Evolutionary conservation across 805 yeast species (phyloP), one percentile per base, ranked within the genome.

Genomic region (Myxozyma lipomycoides): DNA sequence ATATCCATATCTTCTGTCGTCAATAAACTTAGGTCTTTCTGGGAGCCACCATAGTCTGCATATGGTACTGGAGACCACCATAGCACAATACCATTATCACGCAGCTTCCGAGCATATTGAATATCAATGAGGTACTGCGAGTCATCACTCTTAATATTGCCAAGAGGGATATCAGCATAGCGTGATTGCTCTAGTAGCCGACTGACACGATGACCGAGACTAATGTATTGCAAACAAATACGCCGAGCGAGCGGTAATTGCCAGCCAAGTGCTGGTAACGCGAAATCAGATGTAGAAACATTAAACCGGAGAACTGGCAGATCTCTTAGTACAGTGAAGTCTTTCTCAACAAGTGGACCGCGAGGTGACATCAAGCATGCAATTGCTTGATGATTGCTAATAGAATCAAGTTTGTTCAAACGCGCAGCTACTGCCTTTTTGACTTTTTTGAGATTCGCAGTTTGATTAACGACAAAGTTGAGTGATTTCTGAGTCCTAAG

Each of bases 61-160:
- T 77, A 67, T 0, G 91, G 85, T 17, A 75, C 74, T 2, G 82
- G 78, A 0, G 95, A 86, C 98, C 98, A 93, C 98, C 98, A 93
- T 26, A 95, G 70, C 4, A 91, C 83, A 37, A 86, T 78, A 52
- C 81, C 79, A 43, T 79, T 78, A 42, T 79, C 75, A 18, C 72
- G 72, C 49, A 93, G 73, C 45, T 82, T 74, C 61, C 98, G 74
- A 0, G 98, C 95, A 66, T 87, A 93, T 48, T 82, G 82, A 38
- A 91, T 76, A 67, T 93, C 99, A 52, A 91, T 84, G 61, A 89
- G 71, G 60, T 79, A 86, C 0, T 86, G 83, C 68, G 83, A 74
- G 56, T 86, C 84, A 51, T 85, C 91, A n/a, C 81, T 73, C 56
- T 81, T 82, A 57, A 91, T 69, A 62, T 93, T 91, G 64, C 98